Evolutionary conservation across 257 asterid genomes (phyloP), one percentile per base, ranked within the genome.

Genomic region (Nicotiana sylvestris): DNA sequence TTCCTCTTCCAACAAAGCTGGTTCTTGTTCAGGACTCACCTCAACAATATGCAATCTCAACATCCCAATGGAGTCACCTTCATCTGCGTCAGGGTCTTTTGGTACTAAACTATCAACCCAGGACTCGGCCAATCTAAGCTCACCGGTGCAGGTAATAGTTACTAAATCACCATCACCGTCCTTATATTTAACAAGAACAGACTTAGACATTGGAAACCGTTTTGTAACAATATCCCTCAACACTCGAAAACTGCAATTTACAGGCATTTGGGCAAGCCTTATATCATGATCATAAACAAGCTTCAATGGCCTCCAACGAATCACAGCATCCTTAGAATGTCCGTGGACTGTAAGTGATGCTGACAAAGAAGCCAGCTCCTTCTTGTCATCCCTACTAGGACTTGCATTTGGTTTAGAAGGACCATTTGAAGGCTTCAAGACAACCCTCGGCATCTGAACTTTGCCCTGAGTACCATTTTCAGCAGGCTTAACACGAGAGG

Each of bases 1-100:
- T 55, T 91, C 98, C 86, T 89, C 97, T 84, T 93, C 96, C 65
- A 88, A 37, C 69, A 92, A 69, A 27, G 91, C 92, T 8, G 99
- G 99, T 84, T 96, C 98, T 78, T 96, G 98, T 91, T 96, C 98
- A 3, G 97, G 93, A 82, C 90, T 86, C 86, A 96, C 98, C 88
- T 96, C 98, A 66, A 96, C 98, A 86, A 96, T 77, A 83, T 96
- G 94, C 91, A 96, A 84, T 89, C 95, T 93, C 87, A 96, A 79
- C 92, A 88, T 82, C 33, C 90, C 94, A 76, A 89, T 49, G n/a
- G 89, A 81, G 37, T 88, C 92, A 51, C 67, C 89, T 60, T 86
- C 87, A 18, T 85, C 95, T 12, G 85, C 39, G 65, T 89, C 96
- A 78, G 91, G 90, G 76, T 88, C 94, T 83, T 87, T 84, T 2